phyloP scores from a whole-genome alignment of 441 rosid species.

The Pelargonium cotyledonis region DNA sequence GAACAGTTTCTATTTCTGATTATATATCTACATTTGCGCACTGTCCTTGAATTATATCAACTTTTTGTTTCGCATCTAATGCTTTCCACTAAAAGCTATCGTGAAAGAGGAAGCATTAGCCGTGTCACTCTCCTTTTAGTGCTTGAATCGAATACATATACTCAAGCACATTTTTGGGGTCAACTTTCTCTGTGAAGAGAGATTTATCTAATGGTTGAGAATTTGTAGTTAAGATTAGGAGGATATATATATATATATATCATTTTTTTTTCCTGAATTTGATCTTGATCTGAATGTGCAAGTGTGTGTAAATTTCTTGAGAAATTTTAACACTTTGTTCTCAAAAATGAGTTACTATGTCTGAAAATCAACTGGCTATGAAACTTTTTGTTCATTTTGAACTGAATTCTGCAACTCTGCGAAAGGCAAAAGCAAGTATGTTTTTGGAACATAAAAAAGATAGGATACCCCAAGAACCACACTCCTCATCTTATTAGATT shows the following conservation, averaged over 20 bases:
- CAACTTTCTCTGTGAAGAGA: neutral
- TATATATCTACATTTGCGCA: neutral
- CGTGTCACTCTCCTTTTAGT: neutral
- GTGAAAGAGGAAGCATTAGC: neutral
- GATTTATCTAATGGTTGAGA: neutral
- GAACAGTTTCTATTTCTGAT: constrained; percentile 13
- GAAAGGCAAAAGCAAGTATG: neutral
- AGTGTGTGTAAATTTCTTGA: too few species aligned
- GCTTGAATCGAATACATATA: neutral
- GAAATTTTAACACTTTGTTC: too few species aligned
- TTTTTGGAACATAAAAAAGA: neutral
- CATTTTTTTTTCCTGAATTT: neutral
- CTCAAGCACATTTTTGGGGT: neutral
- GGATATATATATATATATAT: too few species aligned
- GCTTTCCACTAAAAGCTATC: neutral
- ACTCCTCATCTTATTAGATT: neutral
- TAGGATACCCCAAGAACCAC: constrained; percentile 3
- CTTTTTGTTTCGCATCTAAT: too few species aligned
- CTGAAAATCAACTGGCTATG: neutral
- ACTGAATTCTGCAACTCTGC: constrained; percentile 1
- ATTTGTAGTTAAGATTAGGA: neutral
- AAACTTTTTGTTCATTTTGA: neutral
- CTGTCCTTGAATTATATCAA: neutral
- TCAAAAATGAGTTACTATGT: neutral
- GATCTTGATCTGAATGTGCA: neutral